Base-by-base conservation (phyloP, 352 stramenopile genomes). In the Blastocystis sp. region DNA sequence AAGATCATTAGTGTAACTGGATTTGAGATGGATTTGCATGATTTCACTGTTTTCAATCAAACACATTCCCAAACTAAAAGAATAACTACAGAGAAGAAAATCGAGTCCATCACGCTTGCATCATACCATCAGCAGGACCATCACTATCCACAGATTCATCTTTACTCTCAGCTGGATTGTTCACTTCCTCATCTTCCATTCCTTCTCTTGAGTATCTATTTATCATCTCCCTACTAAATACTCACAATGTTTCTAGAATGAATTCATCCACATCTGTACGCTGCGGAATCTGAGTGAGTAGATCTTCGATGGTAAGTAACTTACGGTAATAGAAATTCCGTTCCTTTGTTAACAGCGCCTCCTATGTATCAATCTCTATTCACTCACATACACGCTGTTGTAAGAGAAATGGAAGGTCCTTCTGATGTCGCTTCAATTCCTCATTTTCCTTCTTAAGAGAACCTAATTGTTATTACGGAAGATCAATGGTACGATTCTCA, bases 1-100 rank as follows among this genome's bases (percentile, higher is more conserved):
- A 87, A 87, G 65, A 87, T 87, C 35, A 83, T 83, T 51, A 77
- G 27, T 56, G 65, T 77, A 19, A 77, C 51, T n/a, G 65, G 65
- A 37, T 51, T 77, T 51, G 65, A 77, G 19, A 24, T n/a, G 11
- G 65, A 77, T 42, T 24, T 77, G n/a, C 61, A 73, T 77, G n/a
- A 56, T 21, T 61, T 14, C 3, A 3, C 2, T 61, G 54, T 61
- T 61, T 61, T 42, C 59, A 32, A 69, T 46, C 59, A 69, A 69
- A 69, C 59, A 69, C 59, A 69, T 39, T 6, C 9, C 21, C 12
- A 69, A 69, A 69, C 59, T 69, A 69, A 35, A 35, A 32, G 12
- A 69, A 46, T 21, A n/a, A 39, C 32, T 46, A n/a, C 51, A 56
- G 46, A 39, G 32, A 39, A 51, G 7, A 43, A 43, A 73, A 46